Evolutionary conservation across 306 rosid genomes (phyloP).

Genomic region (Parietaria judaica): DNA sequence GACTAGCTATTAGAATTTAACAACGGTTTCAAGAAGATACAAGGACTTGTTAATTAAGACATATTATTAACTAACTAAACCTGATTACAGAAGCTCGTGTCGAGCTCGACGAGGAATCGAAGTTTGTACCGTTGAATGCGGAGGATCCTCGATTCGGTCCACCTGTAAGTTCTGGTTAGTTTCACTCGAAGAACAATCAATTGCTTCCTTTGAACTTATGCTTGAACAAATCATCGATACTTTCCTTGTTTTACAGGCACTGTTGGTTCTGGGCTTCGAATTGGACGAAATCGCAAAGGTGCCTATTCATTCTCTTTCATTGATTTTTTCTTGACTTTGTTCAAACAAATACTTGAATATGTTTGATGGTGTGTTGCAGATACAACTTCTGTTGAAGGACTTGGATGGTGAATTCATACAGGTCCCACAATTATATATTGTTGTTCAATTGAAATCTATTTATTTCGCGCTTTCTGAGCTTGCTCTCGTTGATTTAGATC

Average conservation of each 20-base stretch:
- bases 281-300: constrained; percentile 67
- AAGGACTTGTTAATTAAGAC: too few species aligned
- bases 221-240: neutral
- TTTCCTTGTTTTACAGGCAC: constrained; percentile 44
- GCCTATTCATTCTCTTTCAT: constrained; percentile 1
- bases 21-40: too few species aligned
- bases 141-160: constrained; percentile 82
- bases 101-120: constrained; percentile 71
- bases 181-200: constrained; percentile 19
- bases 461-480: too few species aligned
- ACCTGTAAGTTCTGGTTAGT: constrained; percentile 98
- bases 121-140: constrained; percentile 72
- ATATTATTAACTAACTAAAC: too few species aligned
- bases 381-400: constrained; percentile 66
- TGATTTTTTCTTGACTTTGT: neutral
- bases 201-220: neutral
- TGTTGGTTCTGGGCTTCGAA: constrained; percentile 73
- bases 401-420: constrained; percentile 80
- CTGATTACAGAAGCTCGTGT: constrained; percentile 44
- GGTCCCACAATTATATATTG: constrained; percentile 32
- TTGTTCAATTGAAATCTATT: neutral
- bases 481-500: constrained; percentile 30
- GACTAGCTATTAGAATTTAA: too few species aligned
- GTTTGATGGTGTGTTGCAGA: constrained; percentile 39
- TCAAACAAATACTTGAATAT: neutral